A percentile compares a stretch with the other conserved stretches of the same genome.
Evolutionary conservation across 768 basidiomycete genomes (phyloP).

Genomic region (Ephemerocybe angulata): DNA sequence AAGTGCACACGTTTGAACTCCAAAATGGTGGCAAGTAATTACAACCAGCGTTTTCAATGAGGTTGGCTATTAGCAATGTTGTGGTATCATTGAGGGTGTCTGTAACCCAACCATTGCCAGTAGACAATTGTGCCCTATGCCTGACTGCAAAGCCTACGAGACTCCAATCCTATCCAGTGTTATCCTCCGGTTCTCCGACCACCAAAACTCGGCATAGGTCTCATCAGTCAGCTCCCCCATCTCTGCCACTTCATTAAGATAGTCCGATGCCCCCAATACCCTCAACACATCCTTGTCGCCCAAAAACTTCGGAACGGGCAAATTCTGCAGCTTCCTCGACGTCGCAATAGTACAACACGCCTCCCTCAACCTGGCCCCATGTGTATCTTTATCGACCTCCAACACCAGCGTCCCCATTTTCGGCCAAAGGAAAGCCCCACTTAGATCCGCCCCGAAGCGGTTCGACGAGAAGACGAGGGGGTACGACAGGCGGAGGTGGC

Average conservation of each 20-base stretch:
- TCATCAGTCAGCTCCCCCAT: slow-evolving; percentile 1
- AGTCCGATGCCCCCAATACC: background rate
- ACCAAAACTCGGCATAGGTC: background rate
- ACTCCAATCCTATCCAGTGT: background rate
- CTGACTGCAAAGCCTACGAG: background rate
- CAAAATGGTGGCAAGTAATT: too few species aligned
- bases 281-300: background rate
- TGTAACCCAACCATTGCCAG: background rate
- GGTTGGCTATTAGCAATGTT: too few species aligned
- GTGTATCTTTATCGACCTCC: background rate
- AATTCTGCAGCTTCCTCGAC: background rate
- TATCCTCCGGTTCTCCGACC: background rate
- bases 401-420: slow-evolving; percentile 3
- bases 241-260: slow-evolving; percentile 1
- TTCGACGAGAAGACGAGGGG: background rate
- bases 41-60: too few species aligned
- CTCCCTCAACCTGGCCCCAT: background rate
- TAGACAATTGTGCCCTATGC: background rate
- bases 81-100: too few species aligned
- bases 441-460: background rate
- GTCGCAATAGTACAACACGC: background rate
- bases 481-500: background rate
- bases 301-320: background rate
- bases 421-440: slow-evolving; percentile 1
- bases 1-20: too few species aligned